Conservation (phyloP, 2,329 filamentous ascomycete genomes). For the Botryosphaeria dothidea region DNA sequence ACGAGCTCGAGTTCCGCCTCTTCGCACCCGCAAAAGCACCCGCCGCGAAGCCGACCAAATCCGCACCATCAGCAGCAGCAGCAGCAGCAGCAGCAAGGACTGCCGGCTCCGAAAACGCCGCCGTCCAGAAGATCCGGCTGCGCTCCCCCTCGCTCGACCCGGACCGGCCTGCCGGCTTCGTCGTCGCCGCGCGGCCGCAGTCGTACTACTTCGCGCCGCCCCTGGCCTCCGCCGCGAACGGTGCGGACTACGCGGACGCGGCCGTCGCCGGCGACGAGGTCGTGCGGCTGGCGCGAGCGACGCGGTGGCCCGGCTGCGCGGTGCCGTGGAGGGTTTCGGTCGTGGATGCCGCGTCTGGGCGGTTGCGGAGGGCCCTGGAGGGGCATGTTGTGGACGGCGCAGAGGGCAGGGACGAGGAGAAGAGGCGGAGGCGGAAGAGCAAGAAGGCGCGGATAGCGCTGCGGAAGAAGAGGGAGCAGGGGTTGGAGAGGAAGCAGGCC, state of each 20-base stretch:
- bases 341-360: not conserved
- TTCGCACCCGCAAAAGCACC: not conserved
- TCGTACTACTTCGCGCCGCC: not conserved
- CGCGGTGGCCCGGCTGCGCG: not conserved
- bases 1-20: conserved; percentile 9
- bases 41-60: not conserved
- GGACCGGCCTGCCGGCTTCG: not conserved
- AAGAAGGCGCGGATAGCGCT: conserved; percentile 3
- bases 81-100: too few species aligned
- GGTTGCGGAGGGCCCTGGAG: not conserved
- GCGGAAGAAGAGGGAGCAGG: not conserved
- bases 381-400: not conserved
- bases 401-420: not conserved
- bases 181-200: not conserved
- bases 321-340: not conserved
- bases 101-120: too few species aligned
- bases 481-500: not conserved
- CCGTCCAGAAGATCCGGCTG: not conserved
- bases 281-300: not conserved
- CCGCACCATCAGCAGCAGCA: not conserved
- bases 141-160: not conserved
- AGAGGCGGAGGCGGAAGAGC: not conserved
- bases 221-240: not conserved
- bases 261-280: not conserved
- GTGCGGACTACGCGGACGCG: not conserved